These are phyloP conservation scores for Mortierella sp. DNA, from an alignment of 371 early-diverging fungal species.

Conservation along the genomic window DNA sequence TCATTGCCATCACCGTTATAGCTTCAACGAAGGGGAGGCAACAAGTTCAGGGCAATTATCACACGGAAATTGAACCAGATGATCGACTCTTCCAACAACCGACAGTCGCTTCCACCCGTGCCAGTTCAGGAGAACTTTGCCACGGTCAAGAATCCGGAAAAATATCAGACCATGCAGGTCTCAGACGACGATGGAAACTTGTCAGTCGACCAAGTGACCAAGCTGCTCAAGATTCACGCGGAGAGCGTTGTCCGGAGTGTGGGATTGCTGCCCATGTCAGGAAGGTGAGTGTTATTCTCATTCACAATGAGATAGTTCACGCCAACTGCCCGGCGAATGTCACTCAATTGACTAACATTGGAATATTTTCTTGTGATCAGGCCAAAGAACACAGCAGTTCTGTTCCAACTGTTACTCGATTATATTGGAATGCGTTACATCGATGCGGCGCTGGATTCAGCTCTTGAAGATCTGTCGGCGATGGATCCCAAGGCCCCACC, in stretches of 20 bases:
- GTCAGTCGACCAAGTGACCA: slow-evolving; percentile 66
- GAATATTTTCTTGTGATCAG: slow-evolving; percentile 23
- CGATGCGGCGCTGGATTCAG: slow-evolving; percentile 84
- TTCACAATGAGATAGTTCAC: background rate
- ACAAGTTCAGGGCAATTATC: slow-evolving; percentile 70
- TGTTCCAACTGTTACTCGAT: slow-evolving; percentile 81
- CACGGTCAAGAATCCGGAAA: slow-evolving; percentile 53
- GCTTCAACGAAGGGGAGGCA: slow-evolving; percentile 69
- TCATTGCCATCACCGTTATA: slow-evolving; percentile 25
- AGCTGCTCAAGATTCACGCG: slow-evolving; percentile 84
- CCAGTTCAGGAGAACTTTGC: slow-evolving; percentile 47
- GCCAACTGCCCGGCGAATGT: background rate
- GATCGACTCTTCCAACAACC: slow-evolving; percentile 59
- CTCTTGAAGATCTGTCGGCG: slow-evolving; percentile 76
- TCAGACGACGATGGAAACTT: slow-evolving; percentile 68
- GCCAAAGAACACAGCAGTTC: slow-evolving; percentile 63
- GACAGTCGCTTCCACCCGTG: slow-evolving; percentile 55
- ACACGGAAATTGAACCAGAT: slow-evolving; percentile 79
- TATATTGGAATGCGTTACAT: slow-evolving; percentile 83
- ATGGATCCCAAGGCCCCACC: slow-evolving; percentile 74
- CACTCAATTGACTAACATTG: background rate
- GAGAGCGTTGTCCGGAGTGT: slow-evolving; percentile 87
- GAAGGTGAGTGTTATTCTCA: slow-evolving; percentile 60
- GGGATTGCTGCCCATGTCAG: slow-evolving; percentile 77
- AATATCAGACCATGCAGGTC: slow-evolving; percentile 49